Evolutionary conservation across 1,284 basidiomycete genomes (phyloP).

Genomic region (Boletus sp.): DNA sequence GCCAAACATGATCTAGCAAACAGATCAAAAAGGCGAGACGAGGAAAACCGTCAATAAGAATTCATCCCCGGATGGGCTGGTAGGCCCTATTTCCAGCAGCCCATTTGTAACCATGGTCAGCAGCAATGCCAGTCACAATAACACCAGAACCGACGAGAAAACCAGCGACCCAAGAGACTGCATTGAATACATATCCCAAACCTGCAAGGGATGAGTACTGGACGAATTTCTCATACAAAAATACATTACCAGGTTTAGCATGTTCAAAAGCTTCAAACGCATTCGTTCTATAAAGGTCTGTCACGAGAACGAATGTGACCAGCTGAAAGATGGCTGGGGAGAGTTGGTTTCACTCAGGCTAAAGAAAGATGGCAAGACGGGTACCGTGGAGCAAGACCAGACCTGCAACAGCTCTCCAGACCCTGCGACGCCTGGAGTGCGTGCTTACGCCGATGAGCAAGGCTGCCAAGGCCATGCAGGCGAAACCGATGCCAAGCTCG

Average conservation of each 20-base stretch:
- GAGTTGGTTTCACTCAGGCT: not conserved
- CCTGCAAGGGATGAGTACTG: slow-evolving; percentile 37
- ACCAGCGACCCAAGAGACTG: slow-evolving; percentile 57
- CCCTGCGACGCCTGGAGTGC: slow-evolving; percentile 63
- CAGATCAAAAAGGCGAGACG: no score
- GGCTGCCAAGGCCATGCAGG: slow-evolving; percentile 50
- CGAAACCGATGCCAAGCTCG: slow-evolving; percentile 62
- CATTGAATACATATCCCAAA: slow-evolving; percentile 53
- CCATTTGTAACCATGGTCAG: slow-evolving; percentile 65
- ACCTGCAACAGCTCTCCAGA: slow-evolving; percentile 68
- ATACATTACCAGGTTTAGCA: slow-evolving; percentile 55
- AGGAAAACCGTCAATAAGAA: not conserved
- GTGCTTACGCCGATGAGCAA: slow-evolving; percentile 68
- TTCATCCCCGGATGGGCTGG: slow-evolving; percentile 42
- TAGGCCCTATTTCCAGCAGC: slow-evolving; percentile 73
- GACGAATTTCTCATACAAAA: not conserved
- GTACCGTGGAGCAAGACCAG: slow-evolving; percentile 58
- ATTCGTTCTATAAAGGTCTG: slow-evolving; percentile 50
- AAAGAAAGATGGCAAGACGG: slow-evolving; percentile 14
- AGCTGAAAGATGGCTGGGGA: slow-evolving; percentile 55
- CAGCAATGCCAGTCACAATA: slow-evolving; percentile 60
- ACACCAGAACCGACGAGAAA: slow-evolving; percentile 51
- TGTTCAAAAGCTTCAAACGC: slow-evolving; percentile 50
- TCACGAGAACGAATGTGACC: slow-evolving; percentile 60
- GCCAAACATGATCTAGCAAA: not conserved